Evolutionary conservation across 306 rosid species (phyloP).

Genomic region (Malus sylvestris): DNA sequence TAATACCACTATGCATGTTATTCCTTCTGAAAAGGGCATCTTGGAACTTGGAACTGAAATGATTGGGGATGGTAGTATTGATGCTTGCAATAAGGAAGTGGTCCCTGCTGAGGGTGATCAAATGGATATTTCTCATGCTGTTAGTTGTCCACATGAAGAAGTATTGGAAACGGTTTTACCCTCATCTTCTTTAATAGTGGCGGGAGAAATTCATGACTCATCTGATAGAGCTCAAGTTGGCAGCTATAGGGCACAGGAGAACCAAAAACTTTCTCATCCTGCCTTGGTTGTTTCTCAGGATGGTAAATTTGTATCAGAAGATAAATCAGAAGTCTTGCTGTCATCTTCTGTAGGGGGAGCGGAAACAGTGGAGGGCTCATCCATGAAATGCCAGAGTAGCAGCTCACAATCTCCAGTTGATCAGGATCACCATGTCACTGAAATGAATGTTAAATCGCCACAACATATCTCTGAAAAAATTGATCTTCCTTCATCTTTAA

Average conservation of each 20-base stretch:
- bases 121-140: constrained; percentile 17
- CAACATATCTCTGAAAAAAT: background rate
- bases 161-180: background rate
- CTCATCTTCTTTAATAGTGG: constrained; percentile 3
- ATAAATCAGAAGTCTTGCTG: background rate
- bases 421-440: constrained; percentile 1
- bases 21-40: constrained; percentile 13
- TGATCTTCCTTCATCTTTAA: background rate
- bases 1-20: background rate
- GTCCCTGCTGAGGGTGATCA: constrained; percentile 19
- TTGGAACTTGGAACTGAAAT: constrained; percentile 10
- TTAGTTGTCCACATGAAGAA: constrained; percentile 7
- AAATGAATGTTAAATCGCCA: constrained; percentile 4
- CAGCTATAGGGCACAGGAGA: background rate
- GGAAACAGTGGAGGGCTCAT: background rate
- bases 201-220: constrained; percentile 13
- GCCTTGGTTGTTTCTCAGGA: constrained; percentile 11
- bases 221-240: constrained; percentile 12
- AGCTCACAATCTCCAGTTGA: background rate
- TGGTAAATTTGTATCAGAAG: background rate
- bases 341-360: constrained; percentile 13
- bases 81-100: constrained; percentile 22
- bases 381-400: background rate
- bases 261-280: constrained; percentile 7
- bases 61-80: constrained; percentile 6